Evolutionary conservation across 2,329 filamentous ascomycete species (phyloP), one percentile per base, ranked within the genome.

Genomic region (Aspergillus sp.): DNA sequence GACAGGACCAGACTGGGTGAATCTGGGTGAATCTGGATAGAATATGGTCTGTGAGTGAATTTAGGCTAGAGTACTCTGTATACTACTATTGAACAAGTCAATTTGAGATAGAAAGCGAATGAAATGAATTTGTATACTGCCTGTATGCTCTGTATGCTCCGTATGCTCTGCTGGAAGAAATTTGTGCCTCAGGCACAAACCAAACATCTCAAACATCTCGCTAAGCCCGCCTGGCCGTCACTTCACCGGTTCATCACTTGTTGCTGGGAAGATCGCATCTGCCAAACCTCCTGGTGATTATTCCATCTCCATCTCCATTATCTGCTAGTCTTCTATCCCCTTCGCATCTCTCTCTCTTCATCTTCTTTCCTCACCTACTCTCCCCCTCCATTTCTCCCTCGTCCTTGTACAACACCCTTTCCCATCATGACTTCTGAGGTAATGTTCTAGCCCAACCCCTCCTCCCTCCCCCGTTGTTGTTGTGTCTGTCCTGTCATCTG

Each of bases 401-500:
- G 46, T 46, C 40, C 19, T 19, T 19, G 19, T 19, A 19, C 19
- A 19, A 19, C 19, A 19, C 19, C 19, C 19, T 19, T 19, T 19
- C 19, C 60, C 67, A 78, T 62, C 65, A 82, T 82, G 79, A 75
- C 76, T 68, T 78, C 76, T 71, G 79, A 83, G 73, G 79, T 83
- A 77, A 40, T 50, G 46, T 74, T 53, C 50, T 56, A 52, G 49
- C 57, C 50, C 48, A 48, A 48, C 65, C 64, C 61, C 62, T 59
- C 55, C 51, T 57, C 56, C 19, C 19, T 19, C 19, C 19, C 19
- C 19, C 50, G 52, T 54, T 56, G 54, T 51, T 53, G 53, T 61
- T 57, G 57, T 58, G 57, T 53, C 53, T 53, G 59, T 59, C 48
- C 51, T 39, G 34, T 42, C 27, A 26, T 27, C 53, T 48, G 49